phyloP scores from a whole-genome alignment of 441 rosid species.

The Breynia disticha region DNA sequence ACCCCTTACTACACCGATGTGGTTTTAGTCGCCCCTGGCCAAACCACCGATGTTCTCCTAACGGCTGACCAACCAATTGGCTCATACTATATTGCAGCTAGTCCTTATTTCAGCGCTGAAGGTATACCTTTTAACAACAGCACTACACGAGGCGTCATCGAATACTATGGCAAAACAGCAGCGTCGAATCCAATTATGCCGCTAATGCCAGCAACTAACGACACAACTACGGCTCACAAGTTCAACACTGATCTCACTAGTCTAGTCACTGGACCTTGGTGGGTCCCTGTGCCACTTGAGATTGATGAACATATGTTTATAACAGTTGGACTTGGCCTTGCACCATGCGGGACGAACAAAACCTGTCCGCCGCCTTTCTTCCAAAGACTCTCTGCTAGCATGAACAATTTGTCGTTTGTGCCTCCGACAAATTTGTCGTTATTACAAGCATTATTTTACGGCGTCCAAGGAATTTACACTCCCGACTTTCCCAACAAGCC shows the following conservation, averaged over 20 bases:
- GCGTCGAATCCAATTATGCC: constrained; percentile 49
- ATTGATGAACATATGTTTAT: constrained; percentile 63
- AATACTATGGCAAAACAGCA: constrained; percentile 25
- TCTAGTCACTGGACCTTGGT: constrained; percentile 38
- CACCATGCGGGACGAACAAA: constrained; percentile 28
- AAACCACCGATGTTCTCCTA: constrained; percentile 67
- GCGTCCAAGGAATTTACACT: constrained; percentile 49
- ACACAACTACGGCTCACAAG: constrained; percentile 56
- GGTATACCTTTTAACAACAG: constrained; percentile 28
- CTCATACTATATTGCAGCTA: constrained; percentile 78
- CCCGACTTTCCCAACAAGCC: constrained; percentile 60
- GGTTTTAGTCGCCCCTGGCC: constrained; percentile 63
- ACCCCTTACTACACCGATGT: constrained; percentile 56
- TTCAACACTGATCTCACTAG: constrained; percentile 46
- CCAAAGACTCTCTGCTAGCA: constrained; percentile 51
- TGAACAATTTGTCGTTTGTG: constrained; percentile 67
- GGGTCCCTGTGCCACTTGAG: constrained; percentile 52
- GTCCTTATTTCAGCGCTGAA: constrained; percentile 42
- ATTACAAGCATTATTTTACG: constrained; percentile 48
- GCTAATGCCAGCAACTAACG: constrained; percentile 39
- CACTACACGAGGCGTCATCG: constrained; percentile 55
- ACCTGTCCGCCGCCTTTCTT: too few relatives aligned
- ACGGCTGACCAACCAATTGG: constrained; percentile 46
- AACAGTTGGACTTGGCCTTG: constrained; percentile 51
- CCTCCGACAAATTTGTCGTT: constrained; percentile 40